Percentiles rank a stretch among this genome's conserved stretches.
phyloP scores from a whole-genome alignment of 1,284 basidiomycete species.

The Schizopora paradoxa region DNA sequence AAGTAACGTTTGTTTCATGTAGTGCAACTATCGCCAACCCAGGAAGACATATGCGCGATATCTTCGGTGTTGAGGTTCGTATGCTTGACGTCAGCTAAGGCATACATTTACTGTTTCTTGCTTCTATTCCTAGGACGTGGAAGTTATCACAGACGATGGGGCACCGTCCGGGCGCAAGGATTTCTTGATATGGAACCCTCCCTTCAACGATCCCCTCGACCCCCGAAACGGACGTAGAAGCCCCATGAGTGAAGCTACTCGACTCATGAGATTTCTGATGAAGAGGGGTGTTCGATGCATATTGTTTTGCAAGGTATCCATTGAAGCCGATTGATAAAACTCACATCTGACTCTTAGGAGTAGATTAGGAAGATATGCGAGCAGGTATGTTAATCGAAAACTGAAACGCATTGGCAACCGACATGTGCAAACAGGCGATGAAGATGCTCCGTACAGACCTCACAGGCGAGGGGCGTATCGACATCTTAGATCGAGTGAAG shows the following conservation, averaged over 20 bases:
- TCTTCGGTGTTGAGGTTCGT: conserved; percentile 62
- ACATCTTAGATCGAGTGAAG: conserved; percentile 75
- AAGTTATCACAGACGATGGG: conserved; percentile 76
- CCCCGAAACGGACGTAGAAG: conserved; percentile 55
- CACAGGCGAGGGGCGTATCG: conserved; percentile 68
- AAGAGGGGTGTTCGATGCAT: conserved; percentile 78
- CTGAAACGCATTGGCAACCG: neutral
- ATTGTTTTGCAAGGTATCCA: conserved; percentile 77
- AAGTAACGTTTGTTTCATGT: conserved; percentile 75
- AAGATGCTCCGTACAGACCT: conserved; percentile 72
- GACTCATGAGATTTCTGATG: conserved; percentile 78
- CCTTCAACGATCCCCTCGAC: conserved; percentile 54
- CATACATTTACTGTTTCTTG: neutral
- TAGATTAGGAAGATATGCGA: conserved; percentile 82
- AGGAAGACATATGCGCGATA: conserved; percentile 64
- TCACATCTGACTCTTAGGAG: neutral
- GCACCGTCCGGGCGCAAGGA: conserved; percentile 80
- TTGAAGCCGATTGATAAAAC: neutral
- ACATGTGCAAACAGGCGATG: conserved; percentile 51
- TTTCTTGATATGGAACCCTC: conserved; percentile 75
- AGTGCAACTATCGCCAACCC: conserved; percentile 87
- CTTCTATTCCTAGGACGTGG: conserved; percentile 42
- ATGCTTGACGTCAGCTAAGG: neutral
- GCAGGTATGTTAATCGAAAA: conserved; percentile 43
- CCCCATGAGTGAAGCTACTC: conserved; percentile 68